These are phyloP conservation scores for Malassezia vespertilionis DNA, from an alignment of 1,284 basidiomycete species.

Conservation along the genomic window DNA sequence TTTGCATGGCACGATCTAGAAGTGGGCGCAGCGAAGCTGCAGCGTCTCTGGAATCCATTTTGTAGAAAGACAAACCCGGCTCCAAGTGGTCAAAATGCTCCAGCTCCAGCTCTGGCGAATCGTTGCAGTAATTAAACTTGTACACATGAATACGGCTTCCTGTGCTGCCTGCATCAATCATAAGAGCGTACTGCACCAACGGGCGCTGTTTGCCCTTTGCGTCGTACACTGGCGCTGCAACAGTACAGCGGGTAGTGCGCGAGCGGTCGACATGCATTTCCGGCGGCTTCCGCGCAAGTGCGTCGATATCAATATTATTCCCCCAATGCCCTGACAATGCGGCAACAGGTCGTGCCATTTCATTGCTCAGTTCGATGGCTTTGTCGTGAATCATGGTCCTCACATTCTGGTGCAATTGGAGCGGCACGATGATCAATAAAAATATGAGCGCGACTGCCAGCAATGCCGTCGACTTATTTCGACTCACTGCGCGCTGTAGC, in stretches of 20 bases:
- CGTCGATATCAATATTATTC: not conserved
- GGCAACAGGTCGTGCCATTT: not conserved
- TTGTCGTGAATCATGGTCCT: slow-evolving; percentile 8
- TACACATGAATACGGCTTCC: slow-evolving; percentile 95
- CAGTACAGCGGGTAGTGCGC: slow-evolving; percentile 37
- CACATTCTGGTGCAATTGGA: slow-evolving; percentile 13
- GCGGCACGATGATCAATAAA: slow-evolving; percentile 12
- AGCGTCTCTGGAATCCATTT: slow-evolving; percentile 55
- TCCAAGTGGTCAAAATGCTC: slow-evolving; percentile 78
- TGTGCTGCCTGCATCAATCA: slow-evolving; percentile 95
- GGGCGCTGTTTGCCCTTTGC: slow-evolving; percentile 28
- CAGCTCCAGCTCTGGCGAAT: slow-evolving; percentile 67
- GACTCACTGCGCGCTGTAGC: slow-evolving; percentile 6
- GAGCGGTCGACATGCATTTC: slow-evolving; percentile 29
- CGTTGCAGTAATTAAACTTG: slow-evolving; percentile 52
- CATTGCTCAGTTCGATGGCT: slow-evolving; percentile 9
- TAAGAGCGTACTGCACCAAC: slow-evolving; percentile 70
- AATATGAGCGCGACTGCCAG: slow-evolving; percentile 4
- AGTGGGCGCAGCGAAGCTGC: slow-evolving; percentile 71
- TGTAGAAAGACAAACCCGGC: slow-evolving; percentile 68
- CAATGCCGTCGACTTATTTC: slow-evolving; percentile 6
- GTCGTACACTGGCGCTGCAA: slow-evolving; percentile 20
- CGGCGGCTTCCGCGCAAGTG: slow-evolving; percentile 24
- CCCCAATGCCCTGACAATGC: slow-evolving; percentile 1
- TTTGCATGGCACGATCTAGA: slow-evolving; percentile 65